Base-by-base conservation (phyloP, 2,329 filamentous ascomycete species). In the Alternaria rosae region DNA sequence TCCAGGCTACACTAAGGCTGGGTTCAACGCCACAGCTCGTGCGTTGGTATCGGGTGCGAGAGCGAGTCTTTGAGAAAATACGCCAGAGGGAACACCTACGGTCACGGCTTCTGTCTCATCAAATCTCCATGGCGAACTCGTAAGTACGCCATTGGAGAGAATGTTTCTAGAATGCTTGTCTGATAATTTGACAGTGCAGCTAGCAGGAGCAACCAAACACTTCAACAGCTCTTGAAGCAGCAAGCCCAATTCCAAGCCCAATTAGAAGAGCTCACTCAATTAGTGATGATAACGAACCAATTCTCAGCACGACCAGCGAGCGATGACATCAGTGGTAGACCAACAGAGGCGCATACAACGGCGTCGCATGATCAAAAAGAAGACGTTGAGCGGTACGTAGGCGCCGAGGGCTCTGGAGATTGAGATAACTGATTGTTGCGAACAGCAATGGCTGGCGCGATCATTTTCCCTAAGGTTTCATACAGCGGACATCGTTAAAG, bases 1-100 rank as follows among this genome's bases (percentile, higher is more conserved):
- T 28, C 26, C 6, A 28, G 26, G 26, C 10, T 10, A 28, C 26
- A 28, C 26, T 28, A 10, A 28, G 26, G 26, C 10, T 28, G 26
- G 26, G 26, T 28, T 7, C 26, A 28, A 28, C 26, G 10, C 26
- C 26, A 28, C 26, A 10, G 10, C 26, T 38, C 6, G 12, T 38
- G 4, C 38, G 38, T 2, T 42, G 38, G n/a, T 12, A 21, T 42
- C 38, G n/a, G 21, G n/a, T 42, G 7, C 38, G 17, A 11, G 10
- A 43, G 5, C 13, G 0, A 6, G 41, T 4, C 4, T 4, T 23
- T 1, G 3, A 23, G 2, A 43, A 5, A 6, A 11, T 13, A 6
- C 17, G 12, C 0, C 0, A 15, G 1, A 43, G 20, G 8, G 41
- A 23, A 0, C 2, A 4, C 10, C 4, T 43, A 1, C 41, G 12